Conservation (phyloP, 2,329 filamentous ascomycete genomes). For the Colletotrichum coccodes region DNA sequence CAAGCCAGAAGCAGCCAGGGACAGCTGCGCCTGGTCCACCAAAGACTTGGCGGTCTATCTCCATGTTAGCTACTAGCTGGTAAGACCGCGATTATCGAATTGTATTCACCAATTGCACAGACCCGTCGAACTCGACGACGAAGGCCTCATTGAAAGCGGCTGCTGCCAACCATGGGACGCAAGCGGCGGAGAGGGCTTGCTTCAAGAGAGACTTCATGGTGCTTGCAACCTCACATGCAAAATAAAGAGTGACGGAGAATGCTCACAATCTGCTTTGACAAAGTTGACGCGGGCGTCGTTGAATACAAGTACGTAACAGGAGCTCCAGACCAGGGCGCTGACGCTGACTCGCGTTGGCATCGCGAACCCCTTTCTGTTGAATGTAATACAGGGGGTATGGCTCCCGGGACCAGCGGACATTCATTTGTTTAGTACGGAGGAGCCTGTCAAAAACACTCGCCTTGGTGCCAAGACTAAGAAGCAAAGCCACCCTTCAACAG, state of each 20-base stretch:
- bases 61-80: neutral
- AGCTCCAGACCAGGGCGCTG: neutral
- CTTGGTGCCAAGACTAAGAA: too few species aligned
- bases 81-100: too few species aligned
- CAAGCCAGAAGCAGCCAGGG: neutral
- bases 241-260: neutral
- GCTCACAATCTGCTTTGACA: neutral
- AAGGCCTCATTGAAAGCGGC: slow-evolving; percentile 5
- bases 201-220: slow-evolving; percentile 17
- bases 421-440: too few species aligned
- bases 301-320: neutral
- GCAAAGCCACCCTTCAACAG: too few species aligned
- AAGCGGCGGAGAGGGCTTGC: slow-evolving; percentile 3
- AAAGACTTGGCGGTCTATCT: neutral
- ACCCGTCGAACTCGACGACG: slow-evolving; percentile 12
- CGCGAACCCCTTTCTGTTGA: neutral
- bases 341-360: neutral
- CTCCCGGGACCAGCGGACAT: neutral
- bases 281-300: neutral
- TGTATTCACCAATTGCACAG: neutral
- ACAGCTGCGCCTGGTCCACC: neutral
- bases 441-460: too few species aligned
- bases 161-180: neutral
- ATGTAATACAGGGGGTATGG: neutral
- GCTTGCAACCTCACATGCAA: neutral